Conservation (phyloP, 148 eudicot genomes). For the Vaccinium corymbosum region DNA sequence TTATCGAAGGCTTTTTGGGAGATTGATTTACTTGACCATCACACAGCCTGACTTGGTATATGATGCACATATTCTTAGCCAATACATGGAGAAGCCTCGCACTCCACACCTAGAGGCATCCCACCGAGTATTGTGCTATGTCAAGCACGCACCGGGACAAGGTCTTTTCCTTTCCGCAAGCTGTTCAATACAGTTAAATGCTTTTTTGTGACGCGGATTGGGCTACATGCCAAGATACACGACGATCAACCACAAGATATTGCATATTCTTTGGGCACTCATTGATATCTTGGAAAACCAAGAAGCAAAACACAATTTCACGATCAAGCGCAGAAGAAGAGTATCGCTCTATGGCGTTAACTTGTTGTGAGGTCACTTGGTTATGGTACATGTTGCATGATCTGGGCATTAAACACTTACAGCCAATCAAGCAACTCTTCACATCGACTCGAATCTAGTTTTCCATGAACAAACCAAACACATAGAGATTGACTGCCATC, state of each 20-base stretch:
- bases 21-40: neutral
- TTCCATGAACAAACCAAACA: neutral
- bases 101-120: neutral
- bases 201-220: neutral
- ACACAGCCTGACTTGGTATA: neutral
- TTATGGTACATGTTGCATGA: neutral
- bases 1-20: neutral
- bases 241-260: neutral
- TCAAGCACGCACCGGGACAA: neutral
- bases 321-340: neutral
- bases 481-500: neutral
- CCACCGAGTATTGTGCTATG: neutral
- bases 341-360: neutral
- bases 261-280: neutral
- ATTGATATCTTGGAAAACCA: neutral
- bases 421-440: neutral
- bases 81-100: neutral
- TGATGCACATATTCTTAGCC: neutral
- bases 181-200: neutral
- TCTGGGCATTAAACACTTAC: neutral
- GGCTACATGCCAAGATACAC: neutral
- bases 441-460: neutral
- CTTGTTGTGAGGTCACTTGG: neutral
- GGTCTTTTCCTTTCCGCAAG: neutral
- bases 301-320: neutral